Base-by-base conservation (phyloP, 2,329 filamentous ascomycete genomes). In the Sporothrix euskadiensis region DNA sequence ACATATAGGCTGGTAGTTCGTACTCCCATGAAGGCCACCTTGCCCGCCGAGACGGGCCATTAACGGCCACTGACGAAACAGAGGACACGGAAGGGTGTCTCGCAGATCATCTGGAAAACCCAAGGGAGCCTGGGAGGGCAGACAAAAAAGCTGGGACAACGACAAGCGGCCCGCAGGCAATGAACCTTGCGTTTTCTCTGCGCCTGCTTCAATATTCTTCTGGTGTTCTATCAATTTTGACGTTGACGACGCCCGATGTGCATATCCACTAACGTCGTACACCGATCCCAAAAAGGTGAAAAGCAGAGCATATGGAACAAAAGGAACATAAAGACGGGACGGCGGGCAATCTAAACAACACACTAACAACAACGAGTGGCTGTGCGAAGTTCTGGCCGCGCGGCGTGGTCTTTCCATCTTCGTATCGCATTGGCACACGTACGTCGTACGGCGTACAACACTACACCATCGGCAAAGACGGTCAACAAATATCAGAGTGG, bases 71-170 rank as follows among this genome's bases (percentile, higher is more conserved):
- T 65, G 35, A 44, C 59, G 35, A 65, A 65, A 65, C 59, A 63
- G 19, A 44, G 12, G 10, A n/a, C 59, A 41, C n/a, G 35, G n/a
- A 44, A 26, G 35, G 7, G n/a, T 44, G 59, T n/a, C 35, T 65
- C 59, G 35, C n/a, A 65, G 59, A 63, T 63, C 59, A 63, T 63
- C 35, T 44, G 22, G 35, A 41, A 63, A 41, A 63, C 41, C 59
- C 59, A 63, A 41, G 59, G n/a, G 35, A 6, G 22, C 14, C 30
- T 56, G 22, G 22, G 30, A 9, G 22, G 59, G 56, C 12, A 41
- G 19, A 2, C 49, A 54, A n/a, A 54, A 52, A 54, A 54, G 6
- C 0, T n/a, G 10, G 59, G 59, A 10, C 59, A 22, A 4, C 6
- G 35, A 41, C 35, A 41, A 63, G 10, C 59, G 59, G 35, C 35